Conservation (phyloP, 2,329 filamentous ascomycete species). For the Scytalidium lignicola region DNA sequence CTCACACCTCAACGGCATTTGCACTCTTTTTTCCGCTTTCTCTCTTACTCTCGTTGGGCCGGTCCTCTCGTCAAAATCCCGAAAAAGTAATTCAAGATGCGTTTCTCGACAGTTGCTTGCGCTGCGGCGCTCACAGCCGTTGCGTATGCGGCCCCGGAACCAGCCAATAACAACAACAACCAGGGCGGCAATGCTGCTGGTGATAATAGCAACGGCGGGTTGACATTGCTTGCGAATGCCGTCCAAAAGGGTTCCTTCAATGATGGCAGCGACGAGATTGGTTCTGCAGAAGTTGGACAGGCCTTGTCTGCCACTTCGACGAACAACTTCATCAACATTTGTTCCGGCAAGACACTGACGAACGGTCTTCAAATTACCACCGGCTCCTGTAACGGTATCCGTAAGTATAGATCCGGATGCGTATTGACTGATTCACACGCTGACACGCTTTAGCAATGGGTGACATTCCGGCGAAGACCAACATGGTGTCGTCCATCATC, state of each 20-base stretch:
- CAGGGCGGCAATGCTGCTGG: constrained; percentile 1
- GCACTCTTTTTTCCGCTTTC: constrained; percentile 21
- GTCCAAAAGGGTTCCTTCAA: constrained; percentile 24
- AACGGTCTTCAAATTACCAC: constrained; percentile 53
- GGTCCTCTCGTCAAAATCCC: not conserved
- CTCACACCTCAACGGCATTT: constrained; percentile 26
- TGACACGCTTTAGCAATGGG: constrained; percentile 27
- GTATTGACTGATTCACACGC: constrained; percentile 2
- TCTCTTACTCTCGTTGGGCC: not conserved
- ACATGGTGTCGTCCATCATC: constrained; percentile 28
- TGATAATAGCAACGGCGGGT: not conserved
- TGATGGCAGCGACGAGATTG: constrained; percentile 21
- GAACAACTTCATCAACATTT: constrained; percentile 31
- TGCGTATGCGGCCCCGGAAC: constrained; percentile 13
- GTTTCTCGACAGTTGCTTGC: constrained; percentile 19
- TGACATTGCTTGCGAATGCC: constrained; percentile 17
- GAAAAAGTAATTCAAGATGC: constrained; percentile 15
- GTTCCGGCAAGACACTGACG: constrained; percentile 40
- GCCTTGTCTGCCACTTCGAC: constrained; percentile 20
- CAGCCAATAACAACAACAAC: constrained; percentile 9
- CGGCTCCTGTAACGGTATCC: constrained; percentile 54
- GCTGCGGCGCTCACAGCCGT: constrained; percentile 17
- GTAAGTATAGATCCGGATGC: constrained; percentile 19
- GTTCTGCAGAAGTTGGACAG: constrained; percentile 18
- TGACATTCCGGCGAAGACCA: constrained; percentile 26